phyloP scores from a whole-genome alignment of 768 basidiomycete species.

The Agrocybe pediades region DNA sequence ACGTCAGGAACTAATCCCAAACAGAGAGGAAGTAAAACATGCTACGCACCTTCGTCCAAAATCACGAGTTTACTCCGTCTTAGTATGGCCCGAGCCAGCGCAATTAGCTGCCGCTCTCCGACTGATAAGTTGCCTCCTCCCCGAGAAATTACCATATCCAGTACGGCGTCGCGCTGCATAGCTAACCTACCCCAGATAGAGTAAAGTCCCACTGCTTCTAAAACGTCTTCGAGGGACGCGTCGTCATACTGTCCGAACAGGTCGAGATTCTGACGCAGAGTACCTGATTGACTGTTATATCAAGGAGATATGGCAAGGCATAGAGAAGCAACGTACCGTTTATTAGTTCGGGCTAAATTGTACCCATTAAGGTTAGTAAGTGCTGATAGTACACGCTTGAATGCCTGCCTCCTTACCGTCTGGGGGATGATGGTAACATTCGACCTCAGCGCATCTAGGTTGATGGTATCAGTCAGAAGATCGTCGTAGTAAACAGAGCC shows the following conservation, averaged over 20 bases:
- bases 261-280: slow-evolving; percentile 66
- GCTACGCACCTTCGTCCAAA: slow-evolving; percentile 36
- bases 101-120: slow-evolving; percentile 72
- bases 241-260: slow-evolving; percentile 64
- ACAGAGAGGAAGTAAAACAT: background rate
- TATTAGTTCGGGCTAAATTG: slow-evolving; percentile 44
- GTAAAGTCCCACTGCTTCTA: slow-evolving; percentile 40
- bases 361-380: background rate
- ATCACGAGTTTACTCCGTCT: slow-evolving; percentile 61
- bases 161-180: slow-evolving; percentile 43
- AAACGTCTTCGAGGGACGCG: slow-evolving; percentile 35
- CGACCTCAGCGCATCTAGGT: slow-evolving; percentile 54
- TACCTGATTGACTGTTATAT: slow-evolving; percentile 14
- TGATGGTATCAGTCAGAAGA: slow-evolving; percentile 45
- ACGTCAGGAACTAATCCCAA: background rate
- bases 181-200: too few species aligned
- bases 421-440: slow-evolving; percentile 62
- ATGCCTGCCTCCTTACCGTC: slow-evolving; percentile 27
- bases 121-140: slow-evolving; percentile 74
- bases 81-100: slow-evolving; percentile 62
- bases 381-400: background rate
- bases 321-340: slow-evolving; percentile 28
- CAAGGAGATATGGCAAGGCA: background rate
- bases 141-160: slow-evolving; percentile 33
- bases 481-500: slow-evolving; percentile 59